A percentile compares a stretch with the other conserved stretches of the same genome.
Evolutionary conservation across 2,329 filamentous ascomycete genomes (phyloP).

Genomic region (Arthrobotrys sphaeroides): DNA sequence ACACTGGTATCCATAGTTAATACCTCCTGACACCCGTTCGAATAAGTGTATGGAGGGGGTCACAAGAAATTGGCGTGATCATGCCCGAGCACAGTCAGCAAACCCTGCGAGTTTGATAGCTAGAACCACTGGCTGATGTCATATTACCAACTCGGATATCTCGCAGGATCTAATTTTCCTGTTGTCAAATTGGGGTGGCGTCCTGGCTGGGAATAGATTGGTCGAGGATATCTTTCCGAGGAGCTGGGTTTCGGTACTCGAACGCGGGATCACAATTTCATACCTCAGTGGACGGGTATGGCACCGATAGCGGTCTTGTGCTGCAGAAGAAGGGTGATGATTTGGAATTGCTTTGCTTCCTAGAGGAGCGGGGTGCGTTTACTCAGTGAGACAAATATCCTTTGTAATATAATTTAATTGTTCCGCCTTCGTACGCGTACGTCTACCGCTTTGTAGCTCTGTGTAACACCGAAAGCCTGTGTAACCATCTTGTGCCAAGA

Average conservation of each 20-base stretch:
- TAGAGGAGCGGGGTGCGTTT: constrained; percentile 78
- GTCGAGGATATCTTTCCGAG: constrained; percentile 77
- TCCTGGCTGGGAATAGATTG: constrained; percentile 82
- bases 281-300: constrained; percentile 78
- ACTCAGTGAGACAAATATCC: constrained; percentile 75
- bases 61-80: constrained; percentile 76
- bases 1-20: constrained; percentile 73
- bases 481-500: no score
- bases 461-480: no score
- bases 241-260: constrained; percentile 84
- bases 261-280: constrained; percentile 80
- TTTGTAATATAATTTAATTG: no score
- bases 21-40: constrained; percentile 75
- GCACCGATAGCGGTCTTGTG: constrained; percentile 79
- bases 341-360: constrained; percentile 73
- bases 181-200: constrained; percentile 75
- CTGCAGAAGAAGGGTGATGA: constrained; percentile 85
- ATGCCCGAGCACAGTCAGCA: constrained; percentile 93
- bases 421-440: no score
- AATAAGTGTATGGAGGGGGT: constrained; percentile 74
- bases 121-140: constrained; percentile 83
- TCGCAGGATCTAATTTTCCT: constrained; percentile 77
- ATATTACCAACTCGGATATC: constrained; percentile 75
- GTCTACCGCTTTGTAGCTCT: no score
- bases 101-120: constrained; percentile 79